Percentiles rank a stretch among this genome's conserved stretches.
Conservation (phyloP, 345 rosid genomes). For the Gossypioides kirkii region DNA sequence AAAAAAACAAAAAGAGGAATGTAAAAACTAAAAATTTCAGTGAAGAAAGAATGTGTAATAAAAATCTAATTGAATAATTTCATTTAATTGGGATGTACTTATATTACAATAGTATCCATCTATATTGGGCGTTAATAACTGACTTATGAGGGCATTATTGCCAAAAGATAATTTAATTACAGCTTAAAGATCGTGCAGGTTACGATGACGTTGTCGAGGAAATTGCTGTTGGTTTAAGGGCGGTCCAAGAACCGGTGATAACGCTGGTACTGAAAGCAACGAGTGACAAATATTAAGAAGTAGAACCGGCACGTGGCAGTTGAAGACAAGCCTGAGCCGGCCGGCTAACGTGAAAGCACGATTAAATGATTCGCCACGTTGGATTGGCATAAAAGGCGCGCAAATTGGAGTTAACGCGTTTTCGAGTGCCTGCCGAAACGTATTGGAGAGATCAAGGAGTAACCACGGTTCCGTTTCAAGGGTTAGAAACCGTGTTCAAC, state of each 20-base stretch:
- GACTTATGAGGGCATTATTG: neutral
- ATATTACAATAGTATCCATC: neutral
- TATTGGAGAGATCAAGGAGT: neutral
- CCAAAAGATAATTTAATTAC: neutral
- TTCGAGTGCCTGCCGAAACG: slow-evolving; percentile 9
- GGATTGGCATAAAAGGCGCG: slow-evolving; percentile 5
- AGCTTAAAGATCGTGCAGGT: neutral
- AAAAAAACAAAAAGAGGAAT: neutral
- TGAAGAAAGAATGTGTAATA: neutral
- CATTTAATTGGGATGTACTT: neutral
- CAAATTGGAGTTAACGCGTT: slow-evolving; percentile 9
- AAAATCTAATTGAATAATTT: neutral
- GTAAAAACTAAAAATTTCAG: neutral
- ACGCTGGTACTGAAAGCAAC: neutral
- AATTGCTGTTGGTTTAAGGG: neutral
- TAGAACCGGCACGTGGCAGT: slow-evolving; percentile 7
- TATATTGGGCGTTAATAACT: neutral
- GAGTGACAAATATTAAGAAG: neutral
- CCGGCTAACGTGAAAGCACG: slow-evolving; percentile 9
- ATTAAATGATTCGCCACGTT: neutral
- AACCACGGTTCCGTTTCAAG: neutral
- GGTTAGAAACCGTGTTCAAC: slow-evolving; percentile 7
- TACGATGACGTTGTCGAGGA: neutral
- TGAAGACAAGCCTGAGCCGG: neutral
- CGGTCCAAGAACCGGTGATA: neutral